phyloP scores from a whole-genome alignment of 225 moss, liverwort and hornwort genomes.

The Marchantia paleacea region DNA sequence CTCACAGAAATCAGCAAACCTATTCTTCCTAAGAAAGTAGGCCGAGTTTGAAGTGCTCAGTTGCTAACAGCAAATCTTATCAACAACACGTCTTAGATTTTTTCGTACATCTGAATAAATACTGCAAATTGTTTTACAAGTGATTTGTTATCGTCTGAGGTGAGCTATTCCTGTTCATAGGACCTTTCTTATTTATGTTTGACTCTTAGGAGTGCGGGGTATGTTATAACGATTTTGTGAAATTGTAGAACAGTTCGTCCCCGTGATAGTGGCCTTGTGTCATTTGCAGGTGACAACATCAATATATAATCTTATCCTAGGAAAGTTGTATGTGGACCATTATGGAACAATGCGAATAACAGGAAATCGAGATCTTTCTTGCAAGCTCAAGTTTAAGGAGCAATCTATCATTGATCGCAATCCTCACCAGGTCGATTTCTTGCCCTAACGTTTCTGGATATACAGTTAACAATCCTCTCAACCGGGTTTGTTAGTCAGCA shows the following conservation, averaged over 20 bases:
- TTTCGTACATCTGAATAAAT: no score
- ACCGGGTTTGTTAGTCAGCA: neutral
- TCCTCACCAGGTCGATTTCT: conserved; percentile 77
- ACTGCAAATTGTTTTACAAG: neutral
- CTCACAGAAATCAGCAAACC: neutral
- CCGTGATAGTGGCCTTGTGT: conserved; percentile 12
- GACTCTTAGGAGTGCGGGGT: neutral
- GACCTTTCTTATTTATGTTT: neutral
- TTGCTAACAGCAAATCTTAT: neutral
- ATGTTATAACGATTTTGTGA: neutral
- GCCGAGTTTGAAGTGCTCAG: neutral
- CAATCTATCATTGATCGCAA: conserved; percentile 98
- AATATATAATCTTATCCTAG: conserved; percentile 95
- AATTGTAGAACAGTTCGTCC: neutral
- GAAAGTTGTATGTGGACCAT: conserved; percentile 97
- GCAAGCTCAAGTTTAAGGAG: conserved; percentile 97
- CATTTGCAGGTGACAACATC: conserved; percentile 88
- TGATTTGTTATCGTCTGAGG: neutral
- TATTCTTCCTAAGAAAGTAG: neutral
- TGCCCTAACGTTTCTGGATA: neutral
- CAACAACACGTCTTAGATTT: no score
- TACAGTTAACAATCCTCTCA: neutral
- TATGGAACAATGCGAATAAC: conserved; percentile 98
- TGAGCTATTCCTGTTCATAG: neutral
- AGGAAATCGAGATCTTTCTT: conserved; percentile 79